These are phyloP conservation scores for Cercospora zeina DNA, from an alignment of 2,329 filamentous ascomycete genomes.

Conservation along the genomic window DNA sequence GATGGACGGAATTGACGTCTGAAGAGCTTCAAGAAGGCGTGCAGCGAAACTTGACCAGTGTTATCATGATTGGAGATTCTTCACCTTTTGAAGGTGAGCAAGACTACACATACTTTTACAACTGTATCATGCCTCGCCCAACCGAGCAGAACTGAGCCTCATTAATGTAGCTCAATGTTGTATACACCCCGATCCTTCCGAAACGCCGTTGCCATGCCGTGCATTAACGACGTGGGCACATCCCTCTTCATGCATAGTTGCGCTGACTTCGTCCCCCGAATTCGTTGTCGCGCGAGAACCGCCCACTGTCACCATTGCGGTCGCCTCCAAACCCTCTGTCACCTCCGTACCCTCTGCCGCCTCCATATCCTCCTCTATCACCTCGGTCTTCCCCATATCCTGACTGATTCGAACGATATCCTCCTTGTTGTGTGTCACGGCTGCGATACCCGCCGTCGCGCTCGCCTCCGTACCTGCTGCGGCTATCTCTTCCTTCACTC, in stretches of 20 bases:
- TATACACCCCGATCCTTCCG: conserved; percentile 1
- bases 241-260: conserved; percentile 2
- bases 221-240: conserved; percentile 14
- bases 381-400: background rate
- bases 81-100: conserved; percentile 16
- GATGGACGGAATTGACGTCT: background rate
- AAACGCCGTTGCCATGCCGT: conserved; percentile 21
- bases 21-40: background rate
- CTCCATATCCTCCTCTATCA: background rate
- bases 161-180: background rate
- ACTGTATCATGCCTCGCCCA: conserved; percentile 19
- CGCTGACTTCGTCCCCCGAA: background rate
- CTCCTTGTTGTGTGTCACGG: conserved; percentile 2
- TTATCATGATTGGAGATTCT: conserved; percentile 23
- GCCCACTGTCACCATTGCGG: conserved; percentile 7
- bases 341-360: background rate
- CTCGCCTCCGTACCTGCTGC: conserved; percentile 8
- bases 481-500: conserved; percentile 12
- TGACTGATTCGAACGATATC: background rate
- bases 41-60: background rate
- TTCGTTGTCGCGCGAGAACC: background rate
- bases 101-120: conserved; percentile 23
- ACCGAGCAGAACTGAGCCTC: background rate
- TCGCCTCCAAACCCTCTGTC: background rate
- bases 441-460: conserved; percentile 20